Evolutionary conservation across 768 basidiomycete species (phyloP).

Genomic region (Amyloporia xantha): DNA sequence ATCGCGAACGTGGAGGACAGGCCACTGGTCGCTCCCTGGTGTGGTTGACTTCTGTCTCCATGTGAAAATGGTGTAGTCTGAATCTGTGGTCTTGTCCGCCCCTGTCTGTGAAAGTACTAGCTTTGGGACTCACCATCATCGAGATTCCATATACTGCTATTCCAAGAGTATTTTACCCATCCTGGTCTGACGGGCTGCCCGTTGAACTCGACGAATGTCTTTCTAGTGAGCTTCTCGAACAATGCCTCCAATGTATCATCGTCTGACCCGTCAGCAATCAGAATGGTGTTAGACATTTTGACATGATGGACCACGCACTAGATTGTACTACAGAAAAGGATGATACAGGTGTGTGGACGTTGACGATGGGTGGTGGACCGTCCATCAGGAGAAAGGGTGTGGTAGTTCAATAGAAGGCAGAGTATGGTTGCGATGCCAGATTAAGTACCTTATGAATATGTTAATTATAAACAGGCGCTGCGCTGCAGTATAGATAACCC

Average conservation of each 20-base stretch:
- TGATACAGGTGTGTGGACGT: constrained; percentile 69
- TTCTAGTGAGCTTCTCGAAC: constrained; percentile 67
- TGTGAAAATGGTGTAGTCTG: constrained; percentile 82
- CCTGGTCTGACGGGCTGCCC: constrained; percentile 63
- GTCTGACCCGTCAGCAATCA: too few relatives aligned
- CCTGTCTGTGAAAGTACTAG: background rate
- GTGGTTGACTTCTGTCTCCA: constrained; percentile 54
- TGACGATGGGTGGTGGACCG: constrained; percentile 40
- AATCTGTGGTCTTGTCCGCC: constrained; percentile 39
- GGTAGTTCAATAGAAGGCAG: background rate
- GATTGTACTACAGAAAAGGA: constrained; percentile 76
- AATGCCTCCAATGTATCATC: constrained; percentile 60
- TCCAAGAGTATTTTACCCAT: constrained; percentile 86
- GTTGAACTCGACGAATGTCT: constrained; percentile 49
- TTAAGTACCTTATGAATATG: background rate
- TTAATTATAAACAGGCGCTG: constrained; percentile 4
- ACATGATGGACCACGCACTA: constrained; percentile 44
- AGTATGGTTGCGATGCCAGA: too few relatives aligned
- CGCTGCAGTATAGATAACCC: too few relatives aligned
- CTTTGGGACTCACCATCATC: constrained; percentile 62
- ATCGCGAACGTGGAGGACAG: constrained; percentile 60
- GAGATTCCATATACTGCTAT: constrained; percentile 73
- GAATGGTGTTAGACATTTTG: too few relatives aligned
- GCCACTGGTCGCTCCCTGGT: constrained; percentile 26
- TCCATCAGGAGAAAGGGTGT: constrained; percentile 23